Evolutionary conservation across 1,139 yeast genomes (phyloP).

Genomic region (Suhomyces coccinellae): DNA sequence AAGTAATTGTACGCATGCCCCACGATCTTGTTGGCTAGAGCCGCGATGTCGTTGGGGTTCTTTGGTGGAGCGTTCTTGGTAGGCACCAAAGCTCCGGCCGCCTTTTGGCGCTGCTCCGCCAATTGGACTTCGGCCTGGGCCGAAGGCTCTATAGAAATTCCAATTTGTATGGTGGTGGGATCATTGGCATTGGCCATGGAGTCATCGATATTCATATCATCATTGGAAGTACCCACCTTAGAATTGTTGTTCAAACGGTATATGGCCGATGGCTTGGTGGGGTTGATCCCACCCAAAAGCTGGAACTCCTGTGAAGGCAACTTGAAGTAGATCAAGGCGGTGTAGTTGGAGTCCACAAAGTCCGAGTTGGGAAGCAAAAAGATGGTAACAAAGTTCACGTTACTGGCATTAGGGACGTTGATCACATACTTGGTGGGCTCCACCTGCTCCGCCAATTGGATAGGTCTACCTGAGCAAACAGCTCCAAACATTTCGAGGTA

Average conservation of each 20-base stretch:
- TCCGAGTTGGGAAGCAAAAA: conserved; percentile 71
- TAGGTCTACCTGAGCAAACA: conserved; percentile 58
- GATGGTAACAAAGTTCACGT: conserved; percentile 69
- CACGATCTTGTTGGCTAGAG: conserved; percentile 82
- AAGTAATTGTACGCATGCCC: conserved; percentile 88
- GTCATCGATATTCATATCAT: conserved; percentile 22
- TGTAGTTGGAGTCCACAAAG: conserved; percentile 62
- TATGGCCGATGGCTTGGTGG: conserved; percentile 85
- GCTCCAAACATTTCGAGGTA: conserved; percentile 56
- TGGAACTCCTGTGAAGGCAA: conserved; percentile 72
- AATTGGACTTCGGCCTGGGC: conserved; percentile 56
- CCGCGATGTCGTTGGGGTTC: conserved; percentile 37
- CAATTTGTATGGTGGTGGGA: conserved; percentile 56
- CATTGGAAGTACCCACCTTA: conserved; percentile 39
- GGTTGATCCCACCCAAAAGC: conserved; percentile 73
- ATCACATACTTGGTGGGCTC: conserved; percentile 66
- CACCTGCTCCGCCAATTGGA: conserved; percentile 59
- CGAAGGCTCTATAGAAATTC: conserved; percentile 84
- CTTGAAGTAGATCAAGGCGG: conserved; percentile 89
- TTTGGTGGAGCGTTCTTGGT: conserved; percentile 12
- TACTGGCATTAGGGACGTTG: conserved; percentile 58
- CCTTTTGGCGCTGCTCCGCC: conserved; percentile 34
- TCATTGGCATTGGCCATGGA: conserved; percentile 18
- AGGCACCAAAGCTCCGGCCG: conserved; percentile 10
- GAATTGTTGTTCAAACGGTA: conserved; percentile 65